phyloP scores from a whole-genome alignment of 768 basidiomycete species.

The Kwoniella dendrophila region DNA sequence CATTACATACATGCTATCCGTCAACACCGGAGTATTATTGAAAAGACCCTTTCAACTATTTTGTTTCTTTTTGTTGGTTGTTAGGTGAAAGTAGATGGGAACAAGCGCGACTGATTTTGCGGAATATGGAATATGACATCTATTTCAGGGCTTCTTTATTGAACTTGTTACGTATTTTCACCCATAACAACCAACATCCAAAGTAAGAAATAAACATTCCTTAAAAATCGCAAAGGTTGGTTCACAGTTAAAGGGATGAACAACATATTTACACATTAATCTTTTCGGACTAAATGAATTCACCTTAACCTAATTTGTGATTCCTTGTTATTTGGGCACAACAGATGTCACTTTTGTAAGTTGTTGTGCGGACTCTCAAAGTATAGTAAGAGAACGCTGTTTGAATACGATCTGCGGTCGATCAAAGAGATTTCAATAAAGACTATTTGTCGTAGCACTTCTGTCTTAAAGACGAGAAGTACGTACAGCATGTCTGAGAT shows the following conservation, averaged over 20 bases:
- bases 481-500: too few relatives aligned
- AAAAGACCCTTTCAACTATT: too few relatives aligned
- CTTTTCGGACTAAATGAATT: constrained; percentile 1
- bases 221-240: background rate
- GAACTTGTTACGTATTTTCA: too few relatives aligned
- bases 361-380: too few relatives aligned
- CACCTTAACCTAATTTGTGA: constrained; percentile 3
- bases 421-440: too few relatives aligned
- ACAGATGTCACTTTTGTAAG: background rate
- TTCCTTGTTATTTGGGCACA: background rate
- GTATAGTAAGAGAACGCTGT: background rate
- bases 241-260: background rate
- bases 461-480: too few relatives aligned
- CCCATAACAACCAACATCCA: constrained; percentile 4
- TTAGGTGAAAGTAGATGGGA: background rate
- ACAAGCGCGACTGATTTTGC: constrained; percentile 12
- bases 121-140: background rate
- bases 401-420: background rate
- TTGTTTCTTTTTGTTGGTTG: background rate
- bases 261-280: background rate
- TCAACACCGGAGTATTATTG: too few relatives aligned
- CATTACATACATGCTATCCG: too few relatives aligned
- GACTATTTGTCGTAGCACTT: too few relatives aligned
- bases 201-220: background rate
- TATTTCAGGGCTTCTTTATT: background rate